Conservation (phyloP, 2,329 filamentous ascomycete genomes). For the Aspergillus pseudoterreus region DNA sequence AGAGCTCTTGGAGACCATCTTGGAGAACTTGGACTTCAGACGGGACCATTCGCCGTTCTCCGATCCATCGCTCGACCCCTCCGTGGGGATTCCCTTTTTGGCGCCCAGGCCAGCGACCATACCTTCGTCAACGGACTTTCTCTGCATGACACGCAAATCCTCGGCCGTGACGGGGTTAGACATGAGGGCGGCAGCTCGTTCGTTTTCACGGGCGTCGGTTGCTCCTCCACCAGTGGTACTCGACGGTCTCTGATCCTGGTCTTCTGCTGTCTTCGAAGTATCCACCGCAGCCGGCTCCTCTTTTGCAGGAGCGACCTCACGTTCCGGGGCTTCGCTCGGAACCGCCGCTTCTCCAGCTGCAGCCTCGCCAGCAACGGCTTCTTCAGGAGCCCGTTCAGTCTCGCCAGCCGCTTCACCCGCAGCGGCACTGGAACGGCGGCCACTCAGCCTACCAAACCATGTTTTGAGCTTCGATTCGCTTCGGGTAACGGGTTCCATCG, state of each 20-base stretch:
- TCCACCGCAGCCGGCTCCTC: not conserved
- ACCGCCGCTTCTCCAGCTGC: not conserved
- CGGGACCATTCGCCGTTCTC: conserved; percentile 21
- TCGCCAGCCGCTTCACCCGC: conserved; percentile 8
- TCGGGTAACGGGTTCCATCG: conserved; percentile 6
- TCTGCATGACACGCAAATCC: conserved; percentile 19
- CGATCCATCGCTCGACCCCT: conserved; percentile 11
- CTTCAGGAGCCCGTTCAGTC: conserved; percentile 1
- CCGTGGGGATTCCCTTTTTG: conserved; percentile 9
- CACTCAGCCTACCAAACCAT: conserved; percentile 31
- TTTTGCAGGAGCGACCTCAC: not conserved
- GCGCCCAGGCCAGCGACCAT: conserved; percentile 14
- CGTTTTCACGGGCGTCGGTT: not conserved
- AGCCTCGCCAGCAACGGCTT: not conserved
- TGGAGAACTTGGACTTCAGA: conserved; percentile 25
- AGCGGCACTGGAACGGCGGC: conserved; percentile 25
- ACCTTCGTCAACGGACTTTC: conserved; percentile 11
- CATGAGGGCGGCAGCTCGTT: conserved; percentile 23
- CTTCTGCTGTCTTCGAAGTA: not conserved
- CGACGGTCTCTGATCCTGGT: not conserved
- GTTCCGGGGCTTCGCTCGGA: not conserved
- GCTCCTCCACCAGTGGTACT: not conserved
- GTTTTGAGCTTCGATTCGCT: conserved; percentile 31
- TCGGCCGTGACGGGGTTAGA: conserved; percentile 28
- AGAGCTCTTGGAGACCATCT: conserved; percentile 20